These are phyloP conservation scores for Tribonema minus DNA, from an alignment of 108 stramenopile genomes.

Conservation along the genomic window DNA sequence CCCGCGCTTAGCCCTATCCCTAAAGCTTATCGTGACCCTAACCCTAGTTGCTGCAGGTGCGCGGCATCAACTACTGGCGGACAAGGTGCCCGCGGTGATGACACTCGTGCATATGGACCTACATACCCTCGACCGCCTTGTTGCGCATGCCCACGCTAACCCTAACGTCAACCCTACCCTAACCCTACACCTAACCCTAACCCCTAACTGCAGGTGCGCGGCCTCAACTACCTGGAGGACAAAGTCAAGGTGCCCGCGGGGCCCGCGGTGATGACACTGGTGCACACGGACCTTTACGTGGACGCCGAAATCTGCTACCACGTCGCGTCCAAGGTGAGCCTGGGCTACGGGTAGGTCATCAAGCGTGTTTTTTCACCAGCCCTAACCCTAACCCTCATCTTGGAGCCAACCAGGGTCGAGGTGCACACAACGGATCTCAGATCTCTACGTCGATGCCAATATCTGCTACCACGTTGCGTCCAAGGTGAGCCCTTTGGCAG, in stretches of 20 bases:
- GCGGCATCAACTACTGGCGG: neutral
- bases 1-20: no score
- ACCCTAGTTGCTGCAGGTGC: no score
- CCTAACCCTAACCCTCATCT: no score
- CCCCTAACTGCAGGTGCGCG: neutral
- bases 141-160: no score
- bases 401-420: conserved; percentile 27
- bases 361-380: no score
- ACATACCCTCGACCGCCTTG: no score
- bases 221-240: neutral
- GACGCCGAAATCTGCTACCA: conserved; percentile 25
- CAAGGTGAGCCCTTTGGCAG: no score
- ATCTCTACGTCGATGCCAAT: conserved; percentile 14
- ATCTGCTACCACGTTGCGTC: conserved; percentile 41
- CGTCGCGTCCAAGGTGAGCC: conserved; percentile 35
- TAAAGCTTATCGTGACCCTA: no score
- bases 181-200: no score
- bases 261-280: conserved; percentile 36
- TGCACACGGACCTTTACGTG: conserved; percentile 28
- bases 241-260: conserved; percentile 17
- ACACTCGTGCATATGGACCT: conserved; percentile 25
- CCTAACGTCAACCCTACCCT: no score
- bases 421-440: conserved; percentile 23
- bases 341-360: no score
- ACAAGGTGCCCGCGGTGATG: conserved; percentile 34